Evolutionary conservation across 2,329 filamentous ascomycete genomes (phyloP).

Genomic region (Teratosphaeriaceae sp.): DNA sequence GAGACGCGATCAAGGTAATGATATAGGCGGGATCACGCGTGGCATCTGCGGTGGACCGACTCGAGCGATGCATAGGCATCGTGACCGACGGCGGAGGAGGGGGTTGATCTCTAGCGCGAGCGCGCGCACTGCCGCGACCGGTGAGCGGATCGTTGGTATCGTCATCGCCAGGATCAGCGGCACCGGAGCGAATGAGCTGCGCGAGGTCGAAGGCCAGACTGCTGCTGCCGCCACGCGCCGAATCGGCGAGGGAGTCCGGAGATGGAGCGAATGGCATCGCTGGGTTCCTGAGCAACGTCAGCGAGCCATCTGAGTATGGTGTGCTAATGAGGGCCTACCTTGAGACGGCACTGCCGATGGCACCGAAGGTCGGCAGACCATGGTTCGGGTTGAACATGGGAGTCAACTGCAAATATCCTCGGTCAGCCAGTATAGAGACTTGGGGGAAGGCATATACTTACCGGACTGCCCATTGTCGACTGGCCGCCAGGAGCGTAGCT

Average conservation of each 20-base stretch:
- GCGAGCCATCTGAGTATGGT: not conserved
- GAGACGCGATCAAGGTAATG: not conserved
- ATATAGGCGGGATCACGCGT: slow-evolving; percentile 1
- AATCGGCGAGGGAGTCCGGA: not conserved
- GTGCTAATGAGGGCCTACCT: not conserved
- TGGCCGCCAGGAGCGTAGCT: not conserved
- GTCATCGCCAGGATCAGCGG: slow-evolving; percentile 2
- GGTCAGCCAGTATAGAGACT: not conserved
- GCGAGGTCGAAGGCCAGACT: slow-evolving; percentile 1
- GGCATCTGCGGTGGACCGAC: not conserved
- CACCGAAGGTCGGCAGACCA: slow-evolving; percentile 3
- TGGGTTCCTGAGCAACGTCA: not conserved
- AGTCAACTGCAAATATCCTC: not conserved
- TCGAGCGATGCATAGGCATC: not conserved
- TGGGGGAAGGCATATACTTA: not conserved
- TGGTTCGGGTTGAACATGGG: not conserved
- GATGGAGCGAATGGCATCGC: not conserved
- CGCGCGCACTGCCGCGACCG: not conserved
- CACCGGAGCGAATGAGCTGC: slow-evolving; percentile 4
- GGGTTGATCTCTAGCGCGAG: not conserved
- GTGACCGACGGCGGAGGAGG: not conserved
- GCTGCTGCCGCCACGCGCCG: not conserved
- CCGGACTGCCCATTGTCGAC: not conserved
- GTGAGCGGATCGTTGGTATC: slow-evolving; percentile 1
- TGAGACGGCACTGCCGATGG: slow-evolving; percentile 1